A percentile compares a stretch with the other conserved stretches of the same genome.
Evolutionary conservation across 2,329 filamentous ascomycete species (phyloP).

Genomic region (Bisporella sp.): DNA sequence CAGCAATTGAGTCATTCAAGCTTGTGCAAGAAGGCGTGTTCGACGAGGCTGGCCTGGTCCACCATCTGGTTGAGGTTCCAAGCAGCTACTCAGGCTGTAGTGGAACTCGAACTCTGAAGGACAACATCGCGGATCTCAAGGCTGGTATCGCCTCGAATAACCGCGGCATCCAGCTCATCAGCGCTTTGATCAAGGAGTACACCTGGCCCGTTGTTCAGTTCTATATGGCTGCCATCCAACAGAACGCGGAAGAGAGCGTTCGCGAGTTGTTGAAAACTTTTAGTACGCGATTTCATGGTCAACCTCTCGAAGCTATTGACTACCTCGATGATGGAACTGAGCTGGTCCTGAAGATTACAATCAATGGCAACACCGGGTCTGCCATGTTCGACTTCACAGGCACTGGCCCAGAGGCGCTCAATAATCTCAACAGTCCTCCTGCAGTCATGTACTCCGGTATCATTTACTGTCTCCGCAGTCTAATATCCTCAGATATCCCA

Average conservation of each 20-base stretch:
- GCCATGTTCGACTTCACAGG: conserved; percentile 71
- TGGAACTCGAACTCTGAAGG: no score
- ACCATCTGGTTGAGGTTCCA: no score
- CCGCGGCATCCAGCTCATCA: no score
- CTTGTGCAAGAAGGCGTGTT: no score
- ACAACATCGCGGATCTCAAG: no score
- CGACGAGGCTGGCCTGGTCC: no score
- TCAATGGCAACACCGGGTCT: conserved; percentile 58
- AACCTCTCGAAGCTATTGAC: conserved; percentile 46
- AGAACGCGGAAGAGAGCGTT: conserved; percentile 68
- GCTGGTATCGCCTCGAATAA: no score
- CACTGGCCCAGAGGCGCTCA: conserved; percentile 69
- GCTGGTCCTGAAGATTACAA: conserved; percentile 64
- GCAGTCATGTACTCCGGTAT: conserved; percentile 76
- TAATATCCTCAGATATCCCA: conserved; percentile 74
- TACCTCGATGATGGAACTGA: conserved; percentile 83
- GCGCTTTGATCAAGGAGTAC: no score
- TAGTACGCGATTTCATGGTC: neutral
- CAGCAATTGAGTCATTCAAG: no score
- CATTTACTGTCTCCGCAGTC: conserved; percentile 73
- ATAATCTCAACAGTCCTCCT: conserved; percentile 70
- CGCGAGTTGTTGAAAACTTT: conserved; percentile 55
- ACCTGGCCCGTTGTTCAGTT: conserved; percentile 30
- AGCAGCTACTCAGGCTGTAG: no score
- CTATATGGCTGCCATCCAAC: conserved; percentile 62